Conservation (phyloP, 345 rosid genomes). For the Eucalyptus rudis region DNA sequence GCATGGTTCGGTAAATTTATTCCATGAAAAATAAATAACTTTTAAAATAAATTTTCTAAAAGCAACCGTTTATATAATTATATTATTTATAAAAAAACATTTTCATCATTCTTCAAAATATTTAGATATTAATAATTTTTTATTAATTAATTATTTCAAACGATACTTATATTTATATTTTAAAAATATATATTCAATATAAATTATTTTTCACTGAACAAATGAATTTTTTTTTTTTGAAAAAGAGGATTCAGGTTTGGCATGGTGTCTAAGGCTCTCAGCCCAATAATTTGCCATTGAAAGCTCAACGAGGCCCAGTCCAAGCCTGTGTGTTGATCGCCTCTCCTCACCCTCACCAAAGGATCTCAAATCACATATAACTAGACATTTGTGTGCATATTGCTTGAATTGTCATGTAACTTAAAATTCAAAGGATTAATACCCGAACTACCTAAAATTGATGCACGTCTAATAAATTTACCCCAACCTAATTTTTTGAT, state of each 20-base stretch:
- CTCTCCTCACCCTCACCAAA: background rate
- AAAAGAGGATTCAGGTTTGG: background rate
- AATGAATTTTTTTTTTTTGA: background rate
- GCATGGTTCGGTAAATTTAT: background rate
- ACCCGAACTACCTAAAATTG: no score
- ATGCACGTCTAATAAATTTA: accelerated
- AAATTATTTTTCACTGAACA: background rate
- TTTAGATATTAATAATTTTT: accelerated
- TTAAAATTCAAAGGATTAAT: background rate
- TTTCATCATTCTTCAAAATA: accelerated
- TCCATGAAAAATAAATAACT: background rate
- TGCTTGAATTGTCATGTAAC: background rate
- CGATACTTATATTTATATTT: accelerated
- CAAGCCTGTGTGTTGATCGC: background rate
- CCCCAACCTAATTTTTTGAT: accelerated
- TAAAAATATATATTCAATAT: background rate
- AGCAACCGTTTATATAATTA: background rate
- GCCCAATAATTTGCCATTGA: background rate
- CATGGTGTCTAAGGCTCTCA: background rate
- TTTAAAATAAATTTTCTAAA: background rate
- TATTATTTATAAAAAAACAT: no score
- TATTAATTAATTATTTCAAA: no score
- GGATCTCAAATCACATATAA: background rate
- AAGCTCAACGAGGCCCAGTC: background rate
- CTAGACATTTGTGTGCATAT: background rate